phyloP scores from a whole-genome alignment of 495 filamentous ascomycete species.

The Alectoria sarmentosa region DNA sequence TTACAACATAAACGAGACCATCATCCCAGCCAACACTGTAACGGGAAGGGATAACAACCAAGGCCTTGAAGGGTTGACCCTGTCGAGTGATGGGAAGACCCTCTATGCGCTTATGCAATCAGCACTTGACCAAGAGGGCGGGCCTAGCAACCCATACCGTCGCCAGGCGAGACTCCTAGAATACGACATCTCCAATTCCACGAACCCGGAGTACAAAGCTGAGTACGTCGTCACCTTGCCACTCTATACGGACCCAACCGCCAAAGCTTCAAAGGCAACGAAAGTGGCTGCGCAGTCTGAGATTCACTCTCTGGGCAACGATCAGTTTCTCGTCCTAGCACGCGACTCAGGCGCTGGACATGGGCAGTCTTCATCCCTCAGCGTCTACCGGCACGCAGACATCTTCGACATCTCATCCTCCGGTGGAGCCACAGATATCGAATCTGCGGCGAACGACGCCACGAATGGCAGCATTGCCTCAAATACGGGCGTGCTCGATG shows the following conservation, averaged over 20 bases:
- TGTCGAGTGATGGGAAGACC: conserved; percentile 54
- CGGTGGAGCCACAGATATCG: conserved; percentile 55
- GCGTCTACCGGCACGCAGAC: conserved; percentile 66
- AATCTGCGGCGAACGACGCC: conserved; percentile 43
- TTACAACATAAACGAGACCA: conserved; percentile 41
- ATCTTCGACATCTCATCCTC: conserved; percentile 56
- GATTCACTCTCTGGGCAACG: conserved; percentile 56
- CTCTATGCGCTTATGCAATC: conserved; percentile 66
- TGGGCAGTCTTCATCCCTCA: conserved; percentile 45
- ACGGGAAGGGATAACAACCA: conserved; percentile 70
- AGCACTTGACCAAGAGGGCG: conserved; percentile 60
- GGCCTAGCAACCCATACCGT: conserved; percentile 45
- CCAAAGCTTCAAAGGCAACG: conserved; percentile 27
- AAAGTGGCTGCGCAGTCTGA: conserved; percentile 65
- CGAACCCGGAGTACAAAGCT: conserved; percentile 38
- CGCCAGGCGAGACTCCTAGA: conserved; percentile 54
- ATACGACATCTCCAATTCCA: conserved; percentile 47
- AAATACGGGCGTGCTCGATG: conserved; percentile 47
- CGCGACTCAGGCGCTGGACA: conserved; percentile 59
- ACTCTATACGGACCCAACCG: conserved; percentile 42
- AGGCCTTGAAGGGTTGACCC: conserved; percentile 67
- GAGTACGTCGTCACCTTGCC: conserved; percentile 69
- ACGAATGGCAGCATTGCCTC: conserved; percentile 45
- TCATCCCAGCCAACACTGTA: conserved; percentile 49
- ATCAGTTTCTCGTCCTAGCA: conserved; percentile 62